A percentile compares a stretch with the other conserved stretches of the same genome.
Conservation (phyloP, 2,329 filamentous ascomycete species). For the Orbilia javanica region DNA sequence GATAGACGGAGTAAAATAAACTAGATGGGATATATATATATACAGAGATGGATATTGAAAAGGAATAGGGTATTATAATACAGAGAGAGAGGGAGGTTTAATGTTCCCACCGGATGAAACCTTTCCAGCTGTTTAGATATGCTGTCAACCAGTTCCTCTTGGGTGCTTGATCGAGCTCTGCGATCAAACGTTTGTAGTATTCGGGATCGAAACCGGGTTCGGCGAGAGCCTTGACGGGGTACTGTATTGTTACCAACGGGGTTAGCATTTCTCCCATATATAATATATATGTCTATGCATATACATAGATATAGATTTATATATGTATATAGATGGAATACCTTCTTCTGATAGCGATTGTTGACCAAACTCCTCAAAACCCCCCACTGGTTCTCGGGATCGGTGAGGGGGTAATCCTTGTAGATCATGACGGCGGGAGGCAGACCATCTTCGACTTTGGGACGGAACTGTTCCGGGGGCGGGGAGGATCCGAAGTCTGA, state of each 20-base stretch:
- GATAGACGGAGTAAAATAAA: too few relatives aligned
- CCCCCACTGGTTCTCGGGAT: constrained; percentile 71
- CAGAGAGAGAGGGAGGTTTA: neutral
- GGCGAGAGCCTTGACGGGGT: constrained; percentile 69
- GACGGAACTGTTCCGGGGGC: constrained; percentile 31
- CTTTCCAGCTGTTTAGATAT: constrained; percentile 71
- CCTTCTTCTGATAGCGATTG: constrained; percentile 72
- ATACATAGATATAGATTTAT: too few relatives aligned
- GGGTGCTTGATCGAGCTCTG: constrained; percentile 75
- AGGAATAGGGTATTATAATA: too few relatives aligned
- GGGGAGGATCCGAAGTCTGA: constrained; percentile 60
- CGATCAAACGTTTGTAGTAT: constrained; percentile 74
- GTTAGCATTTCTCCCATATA: neutral
- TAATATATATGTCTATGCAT: too few relatives aligned
- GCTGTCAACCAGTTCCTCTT: constrained; percentile 71
- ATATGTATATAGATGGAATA: constrained; percentile 63
- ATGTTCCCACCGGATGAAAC: constrained; percentile 69
- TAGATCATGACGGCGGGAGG: constrained; percentile 13
- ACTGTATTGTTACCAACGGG: constrained; percentile 63
- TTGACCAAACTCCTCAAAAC: constrained; percentile 73
- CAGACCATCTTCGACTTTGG: constrained; percentile 33
- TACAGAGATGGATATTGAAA: neutral
- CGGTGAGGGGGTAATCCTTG: constrained; percentile 58
- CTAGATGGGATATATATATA: neutral
- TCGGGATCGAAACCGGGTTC: constrained; percentile 74